phyloP scores from a whole-genome alignment of 1,284 basidiomycete species.

The Exsudoporus floridanus region DNA sequence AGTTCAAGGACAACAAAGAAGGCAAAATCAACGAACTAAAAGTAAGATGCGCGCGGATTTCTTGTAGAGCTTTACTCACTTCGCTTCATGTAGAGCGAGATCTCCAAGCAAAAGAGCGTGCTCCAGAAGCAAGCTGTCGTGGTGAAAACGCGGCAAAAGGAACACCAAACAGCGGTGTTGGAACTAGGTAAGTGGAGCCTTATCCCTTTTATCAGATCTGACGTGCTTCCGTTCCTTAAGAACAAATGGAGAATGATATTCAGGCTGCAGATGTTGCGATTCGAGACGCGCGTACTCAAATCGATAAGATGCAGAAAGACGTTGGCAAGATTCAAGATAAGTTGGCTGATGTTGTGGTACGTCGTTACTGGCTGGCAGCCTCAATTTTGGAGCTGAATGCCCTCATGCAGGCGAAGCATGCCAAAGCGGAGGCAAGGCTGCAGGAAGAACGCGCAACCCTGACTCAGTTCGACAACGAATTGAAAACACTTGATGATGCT shows the following conservation, averaged over 20 bases:
- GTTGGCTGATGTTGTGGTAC: conserved; percentile 55
- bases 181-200: conserved; percentile 69
- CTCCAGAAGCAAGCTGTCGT: conserved; percentile 78
- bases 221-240: conserved; percentile 37
- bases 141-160: conserved; percentile 87
- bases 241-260: conserved; percentile 85
- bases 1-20: conserved; percentile 98
- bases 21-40: conserved; percentile 95
- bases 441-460: conserved; percentile 84
- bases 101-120: conserved; percentile 77
- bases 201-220: not conserved
- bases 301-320: conserved; percentile 64
- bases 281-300: conserved; percentile 57
- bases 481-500: conserved; percentile 77
- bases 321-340: conserved; percentile 59
- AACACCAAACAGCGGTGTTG: conserved; percentile 82
- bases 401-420: conserved; percentile 49
- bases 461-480: conserved; percentile 84
- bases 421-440: conserved; percentile 71
- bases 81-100: conserved; percentile 51
- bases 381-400: not conserved
- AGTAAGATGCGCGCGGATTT: conserved; percentile 44
- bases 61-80: conserved; percentile 8
- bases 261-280: conserved; percentile 57
- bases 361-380: not conserved